Evolutionary conservation across 495 filamentous ascomycete species (phyloP).

Genomic region (Delitschia confertaspora): DNA sequence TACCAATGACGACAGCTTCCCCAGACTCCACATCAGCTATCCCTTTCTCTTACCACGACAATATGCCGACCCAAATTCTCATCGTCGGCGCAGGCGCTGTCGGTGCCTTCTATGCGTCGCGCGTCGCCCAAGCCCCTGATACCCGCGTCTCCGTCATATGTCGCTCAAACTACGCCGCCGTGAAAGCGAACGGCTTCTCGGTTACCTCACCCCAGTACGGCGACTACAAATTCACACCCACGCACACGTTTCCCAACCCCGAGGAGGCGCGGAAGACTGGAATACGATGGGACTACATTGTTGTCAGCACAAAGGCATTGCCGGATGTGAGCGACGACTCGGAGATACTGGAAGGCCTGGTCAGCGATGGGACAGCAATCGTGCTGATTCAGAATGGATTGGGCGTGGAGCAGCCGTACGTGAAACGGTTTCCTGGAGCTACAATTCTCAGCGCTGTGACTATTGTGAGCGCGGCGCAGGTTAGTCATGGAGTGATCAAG

Average conservation of each 20-base stretch:
- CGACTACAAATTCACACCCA: slow-evolving; percentile 44
- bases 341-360: slow-evolving; percentile 32
- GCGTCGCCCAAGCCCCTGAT: slow-evolving; percentile 42
- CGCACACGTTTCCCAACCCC: slow-evolving; percentile 40
- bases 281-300: slow-evolving; percentile 32
- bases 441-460: slow-evolving; percentile 56
- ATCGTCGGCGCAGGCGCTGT: slow-evolving; percentile 52
- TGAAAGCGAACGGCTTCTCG: slow-evolving; percentile 39
- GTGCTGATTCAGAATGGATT: slow-evolving; percentile 66
- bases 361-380: slow-evolving; percentile 34
- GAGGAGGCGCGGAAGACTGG: slow-evolving; percentile 21
- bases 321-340: slow-evolving; percentile 36
- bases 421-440: slow-evolving; percentile 43
- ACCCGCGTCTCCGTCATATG: slow-evolving; percentile 39
- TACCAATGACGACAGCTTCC: too few species aligned
- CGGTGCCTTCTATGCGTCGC: slow-evolving; percentile 51
- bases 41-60: neutral
- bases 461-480: slow-evolving; percentile 46
- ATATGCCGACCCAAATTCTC: slow-evolving; percentile 38
- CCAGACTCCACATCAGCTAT: too few species aligned
- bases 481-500: slow-evolving; percentile 40
- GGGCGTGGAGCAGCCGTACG: slow-evolving; percentile 57
- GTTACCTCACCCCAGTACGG: slow-evolving; percentile 47
- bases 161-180: slow-evolving; percentile 47
- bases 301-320: slow-evolving; percentile 35